These are phyloP conservation scores for Pestalotiopsis sp. DNA, from an alignment of 2,329 filamentous ascomycete species.

Conservation along the genomic window DNA sequence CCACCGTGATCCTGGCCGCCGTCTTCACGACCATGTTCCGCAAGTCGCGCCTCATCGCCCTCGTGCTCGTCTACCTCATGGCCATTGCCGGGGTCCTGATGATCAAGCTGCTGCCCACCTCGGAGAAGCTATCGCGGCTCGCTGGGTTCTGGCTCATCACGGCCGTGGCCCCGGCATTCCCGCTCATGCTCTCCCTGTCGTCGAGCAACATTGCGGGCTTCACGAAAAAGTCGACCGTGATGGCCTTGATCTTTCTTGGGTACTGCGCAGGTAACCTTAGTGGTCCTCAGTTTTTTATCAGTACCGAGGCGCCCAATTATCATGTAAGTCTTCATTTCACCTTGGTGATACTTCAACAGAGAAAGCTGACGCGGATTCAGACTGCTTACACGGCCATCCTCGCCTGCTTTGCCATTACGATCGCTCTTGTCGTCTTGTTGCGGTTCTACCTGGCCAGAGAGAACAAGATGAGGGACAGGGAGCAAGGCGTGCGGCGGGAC, in stretches of 20 bases:
- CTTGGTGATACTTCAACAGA: too few species aligned
- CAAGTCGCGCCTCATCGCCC: constrained; percentile 67
- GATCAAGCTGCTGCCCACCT: constrained; percentile 42
- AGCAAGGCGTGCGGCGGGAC: constrained; percentile 40
- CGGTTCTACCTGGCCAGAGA: constrained; percentile 50
- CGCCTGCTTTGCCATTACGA: constrained; percentile 55
- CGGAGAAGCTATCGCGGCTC: constrained; percentile 45
- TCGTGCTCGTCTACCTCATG: constrained; percentile 68
- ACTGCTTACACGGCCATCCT: constrained; percentile 59
- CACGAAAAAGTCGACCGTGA: constrained; percentile 64
- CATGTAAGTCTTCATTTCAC: constrained; percentile 16
- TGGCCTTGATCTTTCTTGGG: constrained; percentile 54
- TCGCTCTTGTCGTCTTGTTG: constrained; percentile 44
- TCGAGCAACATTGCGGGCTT: constrained; percentile 58
- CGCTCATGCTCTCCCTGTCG: constrained; percentile 56
- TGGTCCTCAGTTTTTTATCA: constrained; percentile 57
- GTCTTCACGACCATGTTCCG: constrained; percentile 61
- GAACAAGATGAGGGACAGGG: constrained; percentile 42
- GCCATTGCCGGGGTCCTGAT: constrained; percentile 75
- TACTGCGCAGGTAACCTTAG: constrained; percentile 60
- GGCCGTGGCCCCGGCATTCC: constrained; percentile 58
- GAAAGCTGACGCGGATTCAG: not conserved
- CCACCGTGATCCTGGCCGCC: constrained; percentile 68
- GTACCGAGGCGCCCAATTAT: constrained; percentile 52
- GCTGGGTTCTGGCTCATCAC: constrained; percentile 65